phyloP scores from a whole-genome alignment of 495 filamentous ascomycete genomes.

The Sporormia fimetaria region DNA sequence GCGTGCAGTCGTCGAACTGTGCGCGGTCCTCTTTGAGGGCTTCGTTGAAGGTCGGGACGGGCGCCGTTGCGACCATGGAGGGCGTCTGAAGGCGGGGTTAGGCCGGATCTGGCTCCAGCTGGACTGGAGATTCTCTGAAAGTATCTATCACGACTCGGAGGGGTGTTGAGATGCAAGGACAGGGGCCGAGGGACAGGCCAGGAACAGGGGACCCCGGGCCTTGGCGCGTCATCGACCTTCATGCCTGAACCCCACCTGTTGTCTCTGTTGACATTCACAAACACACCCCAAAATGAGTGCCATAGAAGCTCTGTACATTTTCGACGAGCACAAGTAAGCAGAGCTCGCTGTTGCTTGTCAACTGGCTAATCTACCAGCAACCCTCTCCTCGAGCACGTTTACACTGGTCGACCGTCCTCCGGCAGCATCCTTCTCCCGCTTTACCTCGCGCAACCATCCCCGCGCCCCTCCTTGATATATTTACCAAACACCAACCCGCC shows the following conservation, averaged over 20 bases:
- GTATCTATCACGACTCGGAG: too few species aligned
- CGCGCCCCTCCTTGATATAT: conserved; percentile 78
- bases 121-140: too few species aligned
- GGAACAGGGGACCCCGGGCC: conserved; percentile 5
- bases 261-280: not conserved
- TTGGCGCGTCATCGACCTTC: conserved; percentile 3
- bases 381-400: conserved; percentile 57
- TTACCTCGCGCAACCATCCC: conserved; percentile 74
- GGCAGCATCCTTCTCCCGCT: conserved; percentile 65
- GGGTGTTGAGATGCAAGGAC: too few species aligned
- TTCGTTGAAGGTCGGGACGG: conserved; percentile 11
- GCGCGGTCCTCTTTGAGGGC: conserved; percentile 17
- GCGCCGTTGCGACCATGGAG: not conserved
- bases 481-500: conserved; percentile 69
- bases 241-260: too few species aligned
- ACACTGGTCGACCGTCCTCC: conserved; percentile 64
- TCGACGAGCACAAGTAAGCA: conserved; percentile 73
- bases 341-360: not conserved
- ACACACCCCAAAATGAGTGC: conserved; percentile 38
- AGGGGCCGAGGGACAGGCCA: conserved; percentile 1
- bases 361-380: conserved; percentile 37
- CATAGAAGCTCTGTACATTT: conserved; percentile 94
- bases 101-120: too few species aligned
- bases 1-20: conserved; percentile 30
- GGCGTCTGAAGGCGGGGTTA: conserved; percentile 1